Conservation (phyloP, 257 asterid species). For the Verbena officinalis region DNA sequence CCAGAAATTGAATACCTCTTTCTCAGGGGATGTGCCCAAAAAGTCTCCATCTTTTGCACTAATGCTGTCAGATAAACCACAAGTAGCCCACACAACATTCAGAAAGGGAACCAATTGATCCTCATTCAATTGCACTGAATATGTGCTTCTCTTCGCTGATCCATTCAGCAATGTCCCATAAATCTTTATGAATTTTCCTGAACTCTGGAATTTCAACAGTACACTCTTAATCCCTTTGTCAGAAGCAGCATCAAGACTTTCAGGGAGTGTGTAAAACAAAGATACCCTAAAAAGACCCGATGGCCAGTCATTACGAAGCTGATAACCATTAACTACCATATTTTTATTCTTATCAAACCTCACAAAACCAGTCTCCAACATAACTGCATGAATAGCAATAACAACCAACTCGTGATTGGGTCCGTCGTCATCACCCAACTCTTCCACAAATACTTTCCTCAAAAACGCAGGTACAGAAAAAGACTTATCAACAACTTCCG, state of each 20-base stretch:
- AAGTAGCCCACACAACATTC: constrained; percentile 86
- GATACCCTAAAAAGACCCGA: constrained; percentile 37
- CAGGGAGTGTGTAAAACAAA: constrained; percentile 70
- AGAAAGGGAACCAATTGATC: constrained; percentile 59
- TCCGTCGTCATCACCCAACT: constrained; percentile 53
- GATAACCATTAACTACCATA: constrained; percentile 39
- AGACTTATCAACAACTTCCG: constrained; percentile 43
- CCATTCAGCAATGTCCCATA: constrained; percentile 58
- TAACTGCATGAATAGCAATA: constrained; percentile 79
- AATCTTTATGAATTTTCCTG: constrained; percentile 60
- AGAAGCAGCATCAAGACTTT: constrained; percentile 10
- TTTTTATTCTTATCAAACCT: constrained; percentile 50
- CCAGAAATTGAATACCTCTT: constrained; percentile 78
- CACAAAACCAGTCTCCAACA: constrained; percentile 78
- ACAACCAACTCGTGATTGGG: constrained; percentile 59
- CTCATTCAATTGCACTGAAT: constrained; percentile 55
- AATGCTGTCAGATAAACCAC: constrained; percentile 50
- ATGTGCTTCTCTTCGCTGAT: constrained; percentile 29
- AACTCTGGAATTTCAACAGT: constrained; percentile 60
- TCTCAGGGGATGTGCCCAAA: constrained; percentile 46
- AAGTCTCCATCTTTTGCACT: constrained; percentile 29
- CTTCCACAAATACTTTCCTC: constrained; percentile 71
- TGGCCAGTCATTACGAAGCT: constrained; percentile 46
- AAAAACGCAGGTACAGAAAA: constrained; percentile 83
- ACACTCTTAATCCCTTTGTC: constrained; percentile 30